Percentiles rank a stretch among this genome's conserved stretches.
Conservation (phyloP, 163 green algal genomes). For the Chlorella variabilis region DNA sequence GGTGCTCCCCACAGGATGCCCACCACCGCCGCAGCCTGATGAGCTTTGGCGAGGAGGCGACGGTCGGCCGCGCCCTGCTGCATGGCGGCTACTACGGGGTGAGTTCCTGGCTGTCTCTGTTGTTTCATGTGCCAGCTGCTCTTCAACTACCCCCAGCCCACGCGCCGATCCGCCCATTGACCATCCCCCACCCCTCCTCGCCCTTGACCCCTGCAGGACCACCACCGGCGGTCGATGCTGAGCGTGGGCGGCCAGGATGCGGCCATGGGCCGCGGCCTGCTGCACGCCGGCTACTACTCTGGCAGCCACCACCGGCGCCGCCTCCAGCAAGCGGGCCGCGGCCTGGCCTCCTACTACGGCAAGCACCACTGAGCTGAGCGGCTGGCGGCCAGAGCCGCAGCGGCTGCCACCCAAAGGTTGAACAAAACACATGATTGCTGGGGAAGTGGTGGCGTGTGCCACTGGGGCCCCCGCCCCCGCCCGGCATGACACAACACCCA, state of each 20-base stretch:
- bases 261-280: neutral
- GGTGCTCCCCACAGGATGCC: neutral
- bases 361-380: neutral
- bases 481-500: no score
- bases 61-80: neutral
- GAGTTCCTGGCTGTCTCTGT: no score
- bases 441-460: no score
- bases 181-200: no score
- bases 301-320: neutral
- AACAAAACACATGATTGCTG: no score
- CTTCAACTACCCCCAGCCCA: no score
- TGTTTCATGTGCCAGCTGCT: no score
- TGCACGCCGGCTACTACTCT: neutral
- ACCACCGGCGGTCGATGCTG: neutral
- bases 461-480: no score
- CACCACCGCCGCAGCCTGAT: slow-evolving; percentile 9
- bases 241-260: neutral
- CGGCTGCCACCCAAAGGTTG: no score
- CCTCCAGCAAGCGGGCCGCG: no score
- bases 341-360: neutral
- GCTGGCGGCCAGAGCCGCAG: neutral
- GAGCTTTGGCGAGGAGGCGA: neutral
- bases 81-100: neutral
- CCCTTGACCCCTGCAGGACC: no score
- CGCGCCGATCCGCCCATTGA: no score